Evolutionary conservation across 768 basidiomycete genomes (phyloP).

Genomic region (Pleurotus eryngii): DNA sequence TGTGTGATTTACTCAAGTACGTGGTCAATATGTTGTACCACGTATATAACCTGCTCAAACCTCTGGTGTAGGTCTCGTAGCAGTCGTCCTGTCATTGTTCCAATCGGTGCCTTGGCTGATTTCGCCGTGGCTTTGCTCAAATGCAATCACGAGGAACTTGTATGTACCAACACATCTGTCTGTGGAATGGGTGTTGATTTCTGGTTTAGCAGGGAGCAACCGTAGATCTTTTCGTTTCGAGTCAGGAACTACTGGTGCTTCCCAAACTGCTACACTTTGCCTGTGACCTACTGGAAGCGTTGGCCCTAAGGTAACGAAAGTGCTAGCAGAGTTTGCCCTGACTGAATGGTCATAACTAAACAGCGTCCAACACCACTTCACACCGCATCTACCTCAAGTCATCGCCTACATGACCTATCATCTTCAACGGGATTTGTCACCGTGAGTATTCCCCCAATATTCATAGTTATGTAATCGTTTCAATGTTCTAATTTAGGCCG

Average conservation of each 20-base stretch:
- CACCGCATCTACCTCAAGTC: constrained; percentile 54
- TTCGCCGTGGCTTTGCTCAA: constrained; percentile 50
- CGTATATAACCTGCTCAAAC: constrained; percentile 6
- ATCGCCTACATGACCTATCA: constrained; percentile 51
- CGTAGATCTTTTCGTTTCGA: not conserved
- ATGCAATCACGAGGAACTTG: constrained; percentile 47
- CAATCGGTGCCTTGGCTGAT: constrained; percentile 58
- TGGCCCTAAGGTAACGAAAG: not conserved
- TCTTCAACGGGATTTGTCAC: constrained; percentile 50
- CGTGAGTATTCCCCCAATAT: constrained; percentile 34
- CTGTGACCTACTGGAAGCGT: not conserved
- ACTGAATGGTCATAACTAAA: not conserved
- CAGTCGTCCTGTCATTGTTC: constrained; percentile 63
- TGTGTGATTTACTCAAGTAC: constrained; percentile 57
- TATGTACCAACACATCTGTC: constrained; percentile 9
- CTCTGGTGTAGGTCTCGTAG: constrained; percentile 41
- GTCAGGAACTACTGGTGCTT: not conserved
- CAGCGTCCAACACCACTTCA: constrained; percentile 54
- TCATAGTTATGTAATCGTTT: not conserved
- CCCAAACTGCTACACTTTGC: not conserved
- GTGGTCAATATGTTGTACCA: constrained; percentile 2
- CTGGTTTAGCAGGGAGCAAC: not conserved
- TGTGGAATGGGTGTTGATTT: too few relatives aligned
- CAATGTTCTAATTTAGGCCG: constrained; percentile 17
- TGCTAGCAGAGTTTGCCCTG: constrained; percentile 2